Conservation (phyloP, 768 basidiomycete genomes). For the Auriscalpium microsporum region DNA sequence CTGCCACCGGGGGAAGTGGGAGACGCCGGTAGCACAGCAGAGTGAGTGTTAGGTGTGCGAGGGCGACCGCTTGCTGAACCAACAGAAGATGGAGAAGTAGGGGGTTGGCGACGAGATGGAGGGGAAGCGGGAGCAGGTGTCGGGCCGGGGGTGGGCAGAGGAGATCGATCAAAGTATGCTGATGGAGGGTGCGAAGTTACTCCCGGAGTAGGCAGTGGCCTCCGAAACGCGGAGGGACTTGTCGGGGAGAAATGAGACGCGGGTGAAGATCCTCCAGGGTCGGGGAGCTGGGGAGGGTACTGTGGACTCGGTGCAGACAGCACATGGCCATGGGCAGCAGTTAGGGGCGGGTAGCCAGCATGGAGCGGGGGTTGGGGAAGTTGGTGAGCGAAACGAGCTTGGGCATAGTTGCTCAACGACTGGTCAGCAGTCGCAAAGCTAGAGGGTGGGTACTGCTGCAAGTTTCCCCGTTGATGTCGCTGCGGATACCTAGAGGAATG, state of each 20-base stretch:
- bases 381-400: background rate
- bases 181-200: constrained; percentile 2
- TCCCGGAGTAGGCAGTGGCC: constrained; percentile 15
- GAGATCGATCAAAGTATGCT: constrained; percentile 4
- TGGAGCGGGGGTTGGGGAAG: background rate
- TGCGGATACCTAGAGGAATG: background rate
- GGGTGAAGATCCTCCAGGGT: constrained; percentile 1
- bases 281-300: constrained; percentile 10
- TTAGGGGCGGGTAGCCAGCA: background rate
- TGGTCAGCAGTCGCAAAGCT: background rate
- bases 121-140: constrained; percentile 9
- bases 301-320: constrained; percentile 15
- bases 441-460: background rate
- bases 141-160: constrained; percentile 14
- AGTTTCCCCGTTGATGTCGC: background rate
- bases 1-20: constrained; percentile 11
- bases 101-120: background rate
- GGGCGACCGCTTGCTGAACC: background rate
- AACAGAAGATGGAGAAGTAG: background rate
- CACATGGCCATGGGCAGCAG: background rate
- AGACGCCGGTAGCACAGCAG: constrained; percentile 4
- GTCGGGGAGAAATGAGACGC: constrained; percentile 5
- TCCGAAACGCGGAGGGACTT: constrained; percentile 10
- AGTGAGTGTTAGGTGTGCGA: background rate
- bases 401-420: background rate